Percentiles rank a stretch among this genome's conserved stretches.
Conservation (phyloP, 2,329 filamentous ascomycete species). For the Penicillium olsonii region DNA sequence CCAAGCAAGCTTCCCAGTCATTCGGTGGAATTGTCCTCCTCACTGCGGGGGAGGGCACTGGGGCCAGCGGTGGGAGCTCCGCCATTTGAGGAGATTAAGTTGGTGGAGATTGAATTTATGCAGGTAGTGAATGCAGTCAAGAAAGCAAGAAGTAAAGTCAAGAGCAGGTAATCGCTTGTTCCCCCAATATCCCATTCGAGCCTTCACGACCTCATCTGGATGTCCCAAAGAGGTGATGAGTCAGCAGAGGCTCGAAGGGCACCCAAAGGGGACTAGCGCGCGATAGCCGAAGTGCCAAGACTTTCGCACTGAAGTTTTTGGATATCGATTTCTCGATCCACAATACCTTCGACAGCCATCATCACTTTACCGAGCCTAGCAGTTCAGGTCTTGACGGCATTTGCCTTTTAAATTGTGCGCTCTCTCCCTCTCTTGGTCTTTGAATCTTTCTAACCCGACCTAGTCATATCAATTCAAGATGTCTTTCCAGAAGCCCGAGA, state of each 20-base stretch:
- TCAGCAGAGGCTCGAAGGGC: slow-evolving; percentile 11
- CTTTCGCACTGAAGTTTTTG: slow-evolving; percentile 30
- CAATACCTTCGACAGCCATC: slow-evolving; percentile 46
- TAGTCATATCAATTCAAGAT: slow-evolving; percentile 58
- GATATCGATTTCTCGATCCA: slow-evolving; percentile 22
- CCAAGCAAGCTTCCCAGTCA: slow-evolving; percentile 77
- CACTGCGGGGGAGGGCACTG: slow-evolving; percentile 71
- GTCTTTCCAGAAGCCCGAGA: slow-evolving; percentile 95
- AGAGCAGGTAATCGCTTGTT: slow-evolving; percentile 5
- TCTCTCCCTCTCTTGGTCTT: slow-evolving; percentile 3
- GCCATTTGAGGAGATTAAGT: slow-evolving; percentile 31
- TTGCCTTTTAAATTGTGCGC: slow-evolving; percentile 27
- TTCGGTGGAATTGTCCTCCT: slow-evolving; percentile 64
- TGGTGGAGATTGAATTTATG: slow-evolving; percentile 5
- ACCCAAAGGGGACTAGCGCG: slow-evolving; percentile 36
- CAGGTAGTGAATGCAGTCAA: no score
- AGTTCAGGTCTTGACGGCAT: slow-evolving; percentile 79
- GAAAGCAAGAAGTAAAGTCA: no score
- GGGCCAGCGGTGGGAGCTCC: slow-evolving; percentile 70
- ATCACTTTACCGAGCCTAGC: slow-evolving; percentile 78
- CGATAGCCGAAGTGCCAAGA: slow-evolving; percentile 44
- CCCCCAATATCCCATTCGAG: slow-evolving; percentile 5
- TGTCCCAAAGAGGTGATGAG: slow-evolving; percentile 18
- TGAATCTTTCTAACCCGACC: slow-evolving; percentile 20
- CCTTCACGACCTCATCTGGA: slow-evolving; percentile 5